Conservation (phyloP, 495 filamentous ascomycete genomes). For the Schizothecium vesticola region DNA sequence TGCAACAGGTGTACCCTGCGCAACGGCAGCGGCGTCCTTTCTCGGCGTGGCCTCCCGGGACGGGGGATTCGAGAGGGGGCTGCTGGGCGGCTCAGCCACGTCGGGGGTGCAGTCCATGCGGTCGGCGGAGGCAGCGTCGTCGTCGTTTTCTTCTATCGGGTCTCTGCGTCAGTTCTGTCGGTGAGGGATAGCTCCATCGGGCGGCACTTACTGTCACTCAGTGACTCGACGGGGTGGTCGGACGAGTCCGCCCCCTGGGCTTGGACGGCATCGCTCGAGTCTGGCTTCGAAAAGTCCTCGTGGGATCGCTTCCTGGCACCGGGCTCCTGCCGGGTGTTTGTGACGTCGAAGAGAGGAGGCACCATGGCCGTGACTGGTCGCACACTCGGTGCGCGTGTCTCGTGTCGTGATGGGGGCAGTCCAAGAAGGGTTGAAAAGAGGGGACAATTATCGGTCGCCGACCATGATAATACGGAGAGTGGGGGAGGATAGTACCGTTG, state of each 20-base stretch:
- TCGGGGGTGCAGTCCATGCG: constrained; percentile 24
- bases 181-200: background rate
- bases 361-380: constrained; percentile 15
- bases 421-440: background rate
- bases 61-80: constrained; percentile 25
- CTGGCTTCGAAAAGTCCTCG: constrained; percentile 28
- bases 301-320: constrained; percentile 31
- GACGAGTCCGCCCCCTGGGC: background rate
- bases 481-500: constrained; percentile 10
- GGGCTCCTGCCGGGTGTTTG: constrained; percentile 33
- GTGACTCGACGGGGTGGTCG: background rate
- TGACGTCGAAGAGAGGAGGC: constrained; percentile 33
- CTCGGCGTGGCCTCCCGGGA: constrained; percentile 27
- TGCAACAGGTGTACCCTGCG: background rate
- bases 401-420: background rate
- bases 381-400: background rate
- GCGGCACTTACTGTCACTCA: constrained; percentile 3
- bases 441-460: background rate
- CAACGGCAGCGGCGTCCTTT: background rate
- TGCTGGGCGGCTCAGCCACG: constrained; percentile 32
- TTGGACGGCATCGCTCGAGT: background rate
- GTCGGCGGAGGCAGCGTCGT: constrained; percentile 17
- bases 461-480: background rate
- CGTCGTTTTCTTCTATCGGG: constrained; percentile 19
- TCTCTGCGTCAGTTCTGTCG: background rate